Evolutionary conservation across 2,329 filamentous ascomycete species (phyloP), one percentile per base, ranked within the genome.

Genomic region (Fusarium zealandicum): DNA sequence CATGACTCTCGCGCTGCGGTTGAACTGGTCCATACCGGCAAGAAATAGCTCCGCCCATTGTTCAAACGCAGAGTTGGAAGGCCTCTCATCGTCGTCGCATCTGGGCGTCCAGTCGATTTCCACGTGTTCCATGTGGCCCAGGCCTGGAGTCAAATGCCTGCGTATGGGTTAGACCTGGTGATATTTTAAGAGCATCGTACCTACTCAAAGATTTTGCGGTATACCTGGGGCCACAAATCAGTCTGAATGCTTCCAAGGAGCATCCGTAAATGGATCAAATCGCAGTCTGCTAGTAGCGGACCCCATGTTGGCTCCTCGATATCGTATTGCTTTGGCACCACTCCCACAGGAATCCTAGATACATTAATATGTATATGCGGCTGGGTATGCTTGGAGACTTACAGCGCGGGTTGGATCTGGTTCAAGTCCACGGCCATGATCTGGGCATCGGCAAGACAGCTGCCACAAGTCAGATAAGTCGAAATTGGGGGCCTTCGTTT

Each of bases 81-180:
- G 79, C 12, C 90, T 74, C 1, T 84, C 84, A 30, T 82, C 80
- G 64, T 90, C 85, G 59, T 92, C 88, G 68, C 86, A 89, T 44
- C 85, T 85, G 14, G 92, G 91, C 40, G 83, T 79, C 73, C 90
- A 90, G 73, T 98, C 92, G 48, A 98, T 89, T 71, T 98, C 93
- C 40, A 96, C 84, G 64, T 96, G 92, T 73, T 98, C 93, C 49
- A 97, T 81, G 69, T 82, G 83, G 47, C 93, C 93, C 33, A 78
- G 81, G 2, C 88, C 87, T 1, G 92, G 91, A 64, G 86, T 86
- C 20, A 97, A 80, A 69, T 96, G 90, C 46, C 89, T 92, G 40
- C 33, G 33, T 22, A 39, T 25, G 20, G 37, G 35, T 68, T 48
- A 67, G 59, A 13, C 18, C 25, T 13, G 35, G 32, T 12, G n/a